Base-by-base conservation (phyloP, 2,329 filamentous ascomycete species). In the Aureobasidium sp. region DNA sequence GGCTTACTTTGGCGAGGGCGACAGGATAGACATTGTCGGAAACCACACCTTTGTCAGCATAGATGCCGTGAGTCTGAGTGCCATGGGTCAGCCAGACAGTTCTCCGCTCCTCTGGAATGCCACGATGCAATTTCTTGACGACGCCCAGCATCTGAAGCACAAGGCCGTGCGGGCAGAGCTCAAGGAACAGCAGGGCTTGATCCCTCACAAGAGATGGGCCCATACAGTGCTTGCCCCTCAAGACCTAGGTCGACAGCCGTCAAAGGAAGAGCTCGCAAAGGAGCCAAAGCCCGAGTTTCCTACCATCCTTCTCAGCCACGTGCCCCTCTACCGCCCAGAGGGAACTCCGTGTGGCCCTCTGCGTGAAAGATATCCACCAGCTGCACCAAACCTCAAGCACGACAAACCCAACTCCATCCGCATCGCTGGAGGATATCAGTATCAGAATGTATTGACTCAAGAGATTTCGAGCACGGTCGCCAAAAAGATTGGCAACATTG, bases 21-120 rank as follows among this genome's bases (percentile, higher is more conserved):
- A 96, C 68, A 79, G 88, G 7, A 83, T 98, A 17, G 90, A 97
- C 66, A 79, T 97, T 4, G 78, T 97, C 50, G 93, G 88, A 11
- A 98, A 98, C 64, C 93, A 98, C 67, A 94, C 89, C 0, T 90
- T 98, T 65, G 88, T 98, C 17, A 94, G 89, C 0, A 79, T 98
- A 6, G 93, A 98, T 66, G 81, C 85, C 0, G 84, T 95, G 4
- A 96, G 90, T 0, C 70, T 97, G 62, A 95, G 89, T 64, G 91
- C 93, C 3, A 74, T 78, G 65, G 79, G 79, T 49, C 77, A 81
- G 58, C 74, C 75, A 4, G 74, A 75, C 5, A 75, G 75, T 48
- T 32, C 27, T n/a, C 37, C 48, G 16, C 78, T 81, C 34, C 85
- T 97, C 16, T 95, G 88, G 74, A 78, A 78, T 21, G 88, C 90